phyloP scores from a whole-genome alignment of 805 yeast genomes.

The Suhomyces canberraensis region DNA sequence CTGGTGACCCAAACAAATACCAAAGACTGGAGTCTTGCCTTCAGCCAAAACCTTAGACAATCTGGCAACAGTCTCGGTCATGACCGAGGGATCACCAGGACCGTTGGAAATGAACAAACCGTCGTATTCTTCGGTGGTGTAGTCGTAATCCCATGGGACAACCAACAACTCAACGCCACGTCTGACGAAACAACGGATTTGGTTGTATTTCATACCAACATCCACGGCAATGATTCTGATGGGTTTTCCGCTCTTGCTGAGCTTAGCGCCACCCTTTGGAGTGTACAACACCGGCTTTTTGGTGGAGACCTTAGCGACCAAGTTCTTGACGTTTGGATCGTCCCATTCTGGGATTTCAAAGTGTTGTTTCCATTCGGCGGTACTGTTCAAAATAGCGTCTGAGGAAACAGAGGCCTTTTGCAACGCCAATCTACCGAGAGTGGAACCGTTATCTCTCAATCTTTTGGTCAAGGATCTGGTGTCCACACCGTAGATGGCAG shows the following conservation, averaged over 20 bases:
- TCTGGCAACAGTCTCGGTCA: conserved; percentile 63
- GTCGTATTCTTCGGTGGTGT: conserved; percentile 76
- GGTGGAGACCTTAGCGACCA: conserved; percentile 87
- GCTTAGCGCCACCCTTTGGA: conserved; percentile 57
- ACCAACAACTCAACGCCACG: conserved; percentile 96
- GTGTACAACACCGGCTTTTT: conserved; percentile 71
- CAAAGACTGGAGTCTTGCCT: conserved; percentile 85
- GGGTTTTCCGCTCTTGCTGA: conserved; percentile 67
- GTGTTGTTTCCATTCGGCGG: conserved; percentile 52
- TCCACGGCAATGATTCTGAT: conserved; percentile 87
- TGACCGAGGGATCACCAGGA: conserved; percentile 97
- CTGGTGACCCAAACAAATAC: conserved; percentile 98
- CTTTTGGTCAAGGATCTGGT: conserved; percentile 92
- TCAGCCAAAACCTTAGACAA: conserved; percentile 56
- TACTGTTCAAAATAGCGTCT: conserved; percentile 31
- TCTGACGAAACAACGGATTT: conserved; percentile 91
- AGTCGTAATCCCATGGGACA: conserved; percentile 94
- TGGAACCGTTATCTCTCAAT: conserved; percentile 89
- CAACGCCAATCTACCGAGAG: conserved; percentile 81
- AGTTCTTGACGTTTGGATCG: conserved; percentile 87
- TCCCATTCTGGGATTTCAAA: conserved; percentile 83
- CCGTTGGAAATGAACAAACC: conserved; percentile 97
- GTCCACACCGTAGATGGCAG: conserved; percentile 97
- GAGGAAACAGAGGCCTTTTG: conserved; percentile 41
- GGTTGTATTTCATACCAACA: conserved; percentile 98